Percentiles rank a stretch among this genome's conserved stretches.
Evolutionary conservation across 208 protist species (phyloP).

Genomic region (Trypanosoma vivax): DNA sequence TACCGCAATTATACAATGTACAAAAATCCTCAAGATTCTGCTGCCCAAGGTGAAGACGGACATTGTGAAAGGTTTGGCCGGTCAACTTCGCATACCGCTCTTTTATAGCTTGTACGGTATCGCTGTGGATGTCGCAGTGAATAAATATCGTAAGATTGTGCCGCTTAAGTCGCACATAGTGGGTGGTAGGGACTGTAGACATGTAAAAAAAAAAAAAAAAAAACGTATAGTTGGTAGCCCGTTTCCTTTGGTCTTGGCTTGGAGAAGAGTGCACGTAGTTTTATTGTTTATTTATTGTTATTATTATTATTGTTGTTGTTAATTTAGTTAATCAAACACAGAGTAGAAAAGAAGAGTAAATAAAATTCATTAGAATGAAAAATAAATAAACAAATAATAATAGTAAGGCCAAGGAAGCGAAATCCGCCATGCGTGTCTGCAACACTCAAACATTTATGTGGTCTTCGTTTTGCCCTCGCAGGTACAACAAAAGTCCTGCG

Average conservation of each 20-base stretch:
- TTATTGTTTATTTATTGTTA: too few species aligned
- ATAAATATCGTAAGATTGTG: slow-evolving; percentile 82
- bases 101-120: slow-evolving; percentile 88
- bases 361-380: too few species aligned
- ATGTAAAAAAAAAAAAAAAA: slow-evolving; percentile 1
- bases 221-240: not conserved
- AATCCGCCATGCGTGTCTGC: not conserved
- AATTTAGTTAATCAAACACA: too few species aligned
- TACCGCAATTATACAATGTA: slow-evolving; percentile 75
- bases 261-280: too few species aligned
- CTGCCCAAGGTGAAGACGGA: slow-evolving; percentile 64
- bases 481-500: too few species aligned
- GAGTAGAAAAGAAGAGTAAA: slow-evolving; percentile 12
- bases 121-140: slow-evolving; percentile 85
- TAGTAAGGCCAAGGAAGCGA: too few species aligned
- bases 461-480: too few species aligned
- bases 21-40: slow-evolving; percentile 71
- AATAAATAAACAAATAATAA: too few species aligned
- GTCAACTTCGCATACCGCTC: slow-evolving; percentile 84
- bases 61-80: slow-evolving; percentile 67
- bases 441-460: not conserved
- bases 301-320: too few species aligned
- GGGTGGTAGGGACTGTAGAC: slow-evolving; percentile 30
- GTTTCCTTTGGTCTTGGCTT: too few species aligned
- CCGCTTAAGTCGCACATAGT: slow-evolving; percentile 75